Percentiles rank a stretch among this genome's conserved stretches.
Conservation (phyloP, 2,329 filamentous ascomycete species). For the Talaromyces atroroseus region DNA sequence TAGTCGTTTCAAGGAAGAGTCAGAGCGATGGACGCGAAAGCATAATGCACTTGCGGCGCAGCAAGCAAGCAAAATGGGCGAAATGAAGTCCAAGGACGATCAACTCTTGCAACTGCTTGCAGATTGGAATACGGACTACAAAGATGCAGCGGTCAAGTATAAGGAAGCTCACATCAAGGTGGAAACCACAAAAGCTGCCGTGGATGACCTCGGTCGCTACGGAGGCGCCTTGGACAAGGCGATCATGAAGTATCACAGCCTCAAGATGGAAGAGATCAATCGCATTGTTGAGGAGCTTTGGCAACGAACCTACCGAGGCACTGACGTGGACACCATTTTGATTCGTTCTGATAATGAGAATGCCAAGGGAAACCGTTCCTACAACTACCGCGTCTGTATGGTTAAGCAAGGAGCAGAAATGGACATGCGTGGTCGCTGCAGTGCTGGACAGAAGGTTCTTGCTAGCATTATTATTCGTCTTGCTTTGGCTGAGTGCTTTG, state of each 20-base stretch:
- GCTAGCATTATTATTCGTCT: constrained; percentile 96
- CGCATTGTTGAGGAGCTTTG: constrained; percentile 92
- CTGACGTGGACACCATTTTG: constrained; percentile 92
- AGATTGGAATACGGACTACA: constrained; percentile 83
- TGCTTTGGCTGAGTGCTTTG: constrained; percentile 92
- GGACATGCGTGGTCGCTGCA: constrained; percentile 98
- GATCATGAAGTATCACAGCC: constrained; percentile 90
- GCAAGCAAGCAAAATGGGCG: constrained; percentile 67
- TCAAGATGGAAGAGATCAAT: constrained; percentile 99
- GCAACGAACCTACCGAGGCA: constrained; percentile 94
- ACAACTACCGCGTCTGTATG: constrained; percentile 98
- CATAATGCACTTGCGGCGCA: constrained; percentile 67
- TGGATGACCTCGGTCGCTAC: constrained; percentile 83
- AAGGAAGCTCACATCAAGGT: constrained; percentile 85
- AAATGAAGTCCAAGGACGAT: constrained; percentile 78
- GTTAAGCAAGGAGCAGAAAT: constrained; percentile 95
- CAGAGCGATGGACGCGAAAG: constrained; percentile 59
- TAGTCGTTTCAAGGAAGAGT: constrained; percentile 66
- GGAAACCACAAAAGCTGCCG: constrained; percentile 84
- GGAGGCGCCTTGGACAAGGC: constrained; percentile 82
- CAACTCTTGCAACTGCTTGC: constrained; percentile 66
- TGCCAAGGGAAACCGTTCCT: constrained; percentile 67
- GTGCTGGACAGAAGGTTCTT: constrained; percentile 91
- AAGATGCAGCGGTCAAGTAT: constrained; percentile 72
- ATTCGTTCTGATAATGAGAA: constrained; percentile 88